Evolutionary conservation across 768 basidiomycete species (phyloP), one percentile per base, ranked within the genome.

Genomic region (Boletellus sp.): DNA sequence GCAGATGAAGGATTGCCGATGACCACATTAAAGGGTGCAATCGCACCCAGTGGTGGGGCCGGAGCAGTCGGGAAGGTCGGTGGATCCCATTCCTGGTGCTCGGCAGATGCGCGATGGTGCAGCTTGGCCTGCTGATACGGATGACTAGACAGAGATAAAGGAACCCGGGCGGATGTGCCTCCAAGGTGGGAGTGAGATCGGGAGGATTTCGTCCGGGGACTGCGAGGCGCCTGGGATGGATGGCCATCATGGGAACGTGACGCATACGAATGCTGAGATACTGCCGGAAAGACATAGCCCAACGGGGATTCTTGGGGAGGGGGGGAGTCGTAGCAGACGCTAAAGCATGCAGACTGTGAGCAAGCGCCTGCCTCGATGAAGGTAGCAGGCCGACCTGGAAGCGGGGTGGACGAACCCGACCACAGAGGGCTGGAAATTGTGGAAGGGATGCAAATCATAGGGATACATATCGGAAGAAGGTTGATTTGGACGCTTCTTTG

Each of bases 401-500:
- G 34, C 1, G 12, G 48, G 36, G 34, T 35, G 46, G 31, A 17
- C 15, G 37, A 24, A 57, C 22, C 22, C 54, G 19, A 43, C 8
- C 24, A 23, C 42, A 26, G 51, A 47, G 23, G 19, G 19, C 32
- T 48, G 60, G 36, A 37, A 41, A 19, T 13, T 23, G 34, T 41
- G 31, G 23, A 19, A 26, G 6, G 36, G 50, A 53, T 48, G 50
- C 46, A 42, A 51, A 58, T 57, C 40, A 47, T 39, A 45, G 46
- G 53, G 26, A 36, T 46, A 7, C 61, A 63, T 63, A 42, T 41
- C 26, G 60, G 45, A 55, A 42, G 51, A 55, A 53, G 43, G 44
- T 40, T 47, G 39, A 49, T 35, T 47, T 47, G 51, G 48, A 38
- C 45, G 54, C 56, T 56, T 54, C 54, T 54, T 51, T 60, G 61